Base-by-base conservation (phyloP, 2,329 filamentous ascomycete genomes). In the Hawksworthiomyces lignivorus region DNA sequence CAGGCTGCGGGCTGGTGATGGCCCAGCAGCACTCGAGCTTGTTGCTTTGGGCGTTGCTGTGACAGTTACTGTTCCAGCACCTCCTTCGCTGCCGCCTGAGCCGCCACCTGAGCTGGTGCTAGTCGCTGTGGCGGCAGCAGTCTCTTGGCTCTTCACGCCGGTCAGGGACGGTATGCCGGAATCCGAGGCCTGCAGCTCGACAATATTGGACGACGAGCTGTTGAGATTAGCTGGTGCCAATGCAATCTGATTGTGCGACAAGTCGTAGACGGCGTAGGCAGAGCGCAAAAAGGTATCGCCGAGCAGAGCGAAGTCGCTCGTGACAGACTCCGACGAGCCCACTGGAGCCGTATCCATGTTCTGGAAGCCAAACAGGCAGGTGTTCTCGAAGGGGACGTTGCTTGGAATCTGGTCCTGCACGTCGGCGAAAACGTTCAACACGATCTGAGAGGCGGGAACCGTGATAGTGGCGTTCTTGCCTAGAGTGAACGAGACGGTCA, bases 311-410 rank as follows among this genome's bases (percentile, higher is more conserved):
- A 54, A 44, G 11, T 34, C 18, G 36, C 30, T 36, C 18, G 39
- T 28, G 39, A 30, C 24, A 34, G 38, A 30, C 22, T 28, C 31
- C 18, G 30, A 36, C 19, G 22, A 14, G n/a, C 31, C 34, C 14
- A 29, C 21, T 17, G 37, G 22, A 10, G 35, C 27, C 26, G 56
- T 53, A 32, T 52, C 54, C 15, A 62, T 55, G 41, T 58, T 64
- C 51, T 69, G 65, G 43, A 81, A 67, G 35, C 76, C 76, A 39
- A 80, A 74, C 50, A 72, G 64, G 54, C 77, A 80, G 6, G 64
- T 55, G 27, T 62, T 47, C 21, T 14, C 10, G 53, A 72, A 70
- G 38, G 61, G 62, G 8, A 63, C 48, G 17, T 61, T 53, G 3
- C 52, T 43, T 7, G 58, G 46, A 7, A 59, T 33, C 20, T 54